phyloP scores from a whole-genome alignment of 2,329 filamentous ascomycete species.

The Fusarium sp. region DNA sequence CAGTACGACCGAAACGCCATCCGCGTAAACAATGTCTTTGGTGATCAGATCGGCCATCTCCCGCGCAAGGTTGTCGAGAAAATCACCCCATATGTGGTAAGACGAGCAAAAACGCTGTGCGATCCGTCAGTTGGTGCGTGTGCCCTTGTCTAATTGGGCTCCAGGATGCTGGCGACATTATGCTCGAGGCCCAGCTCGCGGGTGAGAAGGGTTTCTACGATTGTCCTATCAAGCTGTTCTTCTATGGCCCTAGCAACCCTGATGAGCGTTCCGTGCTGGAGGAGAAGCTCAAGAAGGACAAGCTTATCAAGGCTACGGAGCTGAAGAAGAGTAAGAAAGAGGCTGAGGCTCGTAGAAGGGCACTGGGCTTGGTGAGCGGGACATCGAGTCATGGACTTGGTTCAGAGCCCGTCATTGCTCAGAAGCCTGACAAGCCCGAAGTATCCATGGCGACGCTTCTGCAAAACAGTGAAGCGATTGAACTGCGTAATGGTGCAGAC shows the following conservation, averaged over 20 bases:
- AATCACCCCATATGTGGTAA: conserved; percentile 78
- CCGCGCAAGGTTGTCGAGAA: conserved; percentile 76
- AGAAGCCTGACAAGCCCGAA: conserved; percentile 53
- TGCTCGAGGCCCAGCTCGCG: conserved; percentile 76
- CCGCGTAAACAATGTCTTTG: conserved; percentile 80
- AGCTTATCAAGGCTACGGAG: conserved; percentile 69
- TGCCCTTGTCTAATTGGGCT: conserved; percentile 36
- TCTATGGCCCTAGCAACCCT: conserved; percentile 76
- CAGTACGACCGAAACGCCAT: conserved; percentile 81
- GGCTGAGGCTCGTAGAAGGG: conserved; percentile 65
- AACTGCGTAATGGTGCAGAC: conserved; percentile 72
- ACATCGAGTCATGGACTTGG: conserved; percentile 54
- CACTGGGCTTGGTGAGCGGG: conserved; percentile 54
- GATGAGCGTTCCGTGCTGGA: conserved; percentile 66
- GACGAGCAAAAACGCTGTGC: conserved; percentile 25
- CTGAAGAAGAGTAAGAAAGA: conserved; percentile 65
- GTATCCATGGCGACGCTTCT: conserved; percentile 73
- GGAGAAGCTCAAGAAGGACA: conserved; percentile 71
- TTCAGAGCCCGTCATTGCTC: conserved; percentile 29
- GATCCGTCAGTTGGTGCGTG: neutral
- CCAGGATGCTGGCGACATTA: conserved; percentile 68
- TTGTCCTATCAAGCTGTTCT: conserved; percentile 75
- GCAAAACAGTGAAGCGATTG: conserved; percentile 73
- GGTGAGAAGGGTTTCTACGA: conserved; percentile 76
- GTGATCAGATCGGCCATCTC: conserved; percentile 82